Base-by-base conservation (phyloP, 768 basidiomycete genomes). In the Mycena galopus region DNA sequence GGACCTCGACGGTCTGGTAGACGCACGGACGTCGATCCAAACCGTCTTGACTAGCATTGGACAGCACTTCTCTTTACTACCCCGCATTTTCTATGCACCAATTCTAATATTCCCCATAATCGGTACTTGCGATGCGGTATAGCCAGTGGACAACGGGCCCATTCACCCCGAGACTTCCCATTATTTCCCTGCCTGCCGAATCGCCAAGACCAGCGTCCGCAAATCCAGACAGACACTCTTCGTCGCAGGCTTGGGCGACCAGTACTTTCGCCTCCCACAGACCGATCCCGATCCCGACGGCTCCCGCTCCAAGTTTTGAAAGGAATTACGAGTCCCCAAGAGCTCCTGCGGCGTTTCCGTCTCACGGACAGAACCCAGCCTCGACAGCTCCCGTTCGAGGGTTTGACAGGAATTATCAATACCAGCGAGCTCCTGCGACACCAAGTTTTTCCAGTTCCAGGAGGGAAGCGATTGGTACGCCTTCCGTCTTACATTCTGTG, bases 181-280 rank as follows among this genome's bases (percentile, higher is more conserved):
- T 30, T 17, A 47, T 65, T 29, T 53, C 61, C 7, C 57, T 73
- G 0, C 72, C 72, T 23, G 56, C 35, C 37, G 30, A 29, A n/a
- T 57, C 65, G n/a, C 65, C 65, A 21, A 58, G 55, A 33, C 56
- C 71, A 29, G 65, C 42, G 12, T 67, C 64, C 8, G 37, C 57
- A 8, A n/a, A 37, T 57, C 33, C 60, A 12, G 8, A 8, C 51
- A 57, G 57, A 25, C 56, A 47, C 1, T 30, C 44, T 19, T 37
- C 62, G 23, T 56, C 65, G 4, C 33, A 42, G 5, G 19, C n/a
- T n/a, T 59, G 65, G 65, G 29, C 27, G n/a, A 21, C 30, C 32
- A 42, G 25, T n/a, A 6, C 16, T 7, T 63, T 58, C 25, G 21
- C 51, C 9, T 27, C 51, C 30, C 35, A 55, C 23, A 58, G 44